Base-by-base conservation (phyloP, 2,329 filamentous ascomycete species). In the Fusarium ambrosium region DNA sequence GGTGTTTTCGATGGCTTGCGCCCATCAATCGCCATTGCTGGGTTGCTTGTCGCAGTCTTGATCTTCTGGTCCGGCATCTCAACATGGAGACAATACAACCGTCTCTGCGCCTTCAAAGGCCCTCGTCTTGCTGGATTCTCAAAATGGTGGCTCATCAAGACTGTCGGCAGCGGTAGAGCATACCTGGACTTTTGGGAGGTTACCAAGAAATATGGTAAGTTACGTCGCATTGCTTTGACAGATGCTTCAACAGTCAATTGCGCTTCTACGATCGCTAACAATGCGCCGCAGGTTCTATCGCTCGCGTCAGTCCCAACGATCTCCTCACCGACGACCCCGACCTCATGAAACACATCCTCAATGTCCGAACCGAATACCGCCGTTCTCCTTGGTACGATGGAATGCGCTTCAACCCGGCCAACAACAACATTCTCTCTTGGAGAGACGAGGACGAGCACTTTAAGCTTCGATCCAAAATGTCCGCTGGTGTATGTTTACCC, bases 371-470 rank as follows among this genome's bases (percentile, higher is more conserved):
- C 20, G 70, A 75, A 2, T 85, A 85, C 59, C 71, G 66, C 3
- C 80, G 82, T 0, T 81, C 81, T 2, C 74, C 76, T 1, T 89
- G 86, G 86, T 89, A 89, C 74, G 82, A 86, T 63, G 85, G 83
- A 1, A 82, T 87, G 74, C 84, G 86, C n/a, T 83, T 91, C 71
- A 85, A 91, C 70, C 86, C 87, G 0, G 83, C 86, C 36, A 82
- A 83, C 45, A 85, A 89, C 70, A 89, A 87, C 62, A 82, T 90
- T 6, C 84, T 89, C 64, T 88, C 86, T 0, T 82, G 85, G 63
- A 83, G 85, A 41, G 83, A 90, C 62, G 86, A 87, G 48, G 83
- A 83, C 16, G 80, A 81, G 56, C 88, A 78, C 56, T 74, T 75
- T 87, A 78, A 79, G 77, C 77, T 87, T 37, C 82, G 85, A 16